Percentiles rank a stretch among this genome's conserved stretches.
Conservation (phyloP, 2,329 filamentous ascomycete genomes). For the Penicillium sp. region DNA sequence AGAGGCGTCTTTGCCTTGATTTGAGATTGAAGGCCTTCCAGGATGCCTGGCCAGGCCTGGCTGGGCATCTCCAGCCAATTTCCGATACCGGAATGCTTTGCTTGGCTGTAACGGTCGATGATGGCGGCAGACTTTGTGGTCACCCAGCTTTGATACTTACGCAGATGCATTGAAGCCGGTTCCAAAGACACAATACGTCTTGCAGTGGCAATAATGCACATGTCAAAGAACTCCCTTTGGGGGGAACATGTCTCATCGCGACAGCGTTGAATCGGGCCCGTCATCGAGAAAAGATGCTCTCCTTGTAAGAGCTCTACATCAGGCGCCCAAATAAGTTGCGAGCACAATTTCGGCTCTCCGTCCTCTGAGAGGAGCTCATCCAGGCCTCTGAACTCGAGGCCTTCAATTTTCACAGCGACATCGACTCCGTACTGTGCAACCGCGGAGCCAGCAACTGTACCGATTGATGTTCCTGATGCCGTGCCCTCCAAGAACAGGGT, state of each 20-base stretch:
- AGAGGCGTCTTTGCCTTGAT: neutral
- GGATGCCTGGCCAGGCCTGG: neutral
- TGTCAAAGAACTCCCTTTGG: neutral
- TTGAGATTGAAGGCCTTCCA: neutral
- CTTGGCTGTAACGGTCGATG: neutral
- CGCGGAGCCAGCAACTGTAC: neutral
- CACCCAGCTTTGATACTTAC: slow-evolving; percentile 1
- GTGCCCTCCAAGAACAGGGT: neutral
- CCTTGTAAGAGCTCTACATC: neutral
- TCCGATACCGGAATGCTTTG: neutral
- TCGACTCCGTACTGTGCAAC: neutral
- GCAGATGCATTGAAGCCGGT: neutral
- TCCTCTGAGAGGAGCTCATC: neutral
- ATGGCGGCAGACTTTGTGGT: neutral
- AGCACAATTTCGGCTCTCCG: neutral
- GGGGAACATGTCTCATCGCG: neutral
- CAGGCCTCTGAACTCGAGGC: neutral
- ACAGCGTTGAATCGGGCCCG: neutral
- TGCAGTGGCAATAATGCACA: slow-evolving; percentile 1
- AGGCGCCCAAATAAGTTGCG: neutral
- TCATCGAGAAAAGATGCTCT: neutral
- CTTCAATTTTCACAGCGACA: neutral
- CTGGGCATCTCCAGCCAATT: neutral
- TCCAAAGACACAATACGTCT: neutral
- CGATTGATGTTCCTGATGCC: neutral